A percentile compares a stretch with the other conserved stretches of the same genome.
Evolutionary conservation across 2,329 filamentous ascomycete species (phyloP).

Genomic region (Colletotrichum truncatum): DNA sequence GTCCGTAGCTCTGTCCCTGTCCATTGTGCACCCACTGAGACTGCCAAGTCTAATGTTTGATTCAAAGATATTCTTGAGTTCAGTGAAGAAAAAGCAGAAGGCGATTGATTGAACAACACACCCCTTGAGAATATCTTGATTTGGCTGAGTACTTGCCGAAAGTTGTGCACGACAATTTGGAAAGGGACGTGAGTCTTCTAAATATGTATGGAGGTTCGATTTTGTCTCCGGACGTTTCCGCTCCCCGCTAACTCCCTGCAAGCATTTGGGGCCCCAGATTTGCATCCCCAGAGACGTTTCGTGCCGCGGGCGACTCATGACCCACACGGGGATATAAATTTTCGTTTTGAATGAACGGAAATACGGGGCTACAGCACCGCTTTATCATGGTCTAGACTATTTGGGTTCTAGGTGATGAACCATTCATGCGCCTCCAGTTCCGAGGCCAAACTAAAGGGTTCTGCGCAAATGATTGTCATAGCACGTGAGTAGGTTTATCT

Average conservation of each 20-base stretch:
- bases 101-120: too few species aligned
- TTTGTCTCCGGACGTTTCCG: not conserved
- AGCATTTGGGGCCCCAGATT: conserved; percentile 8
- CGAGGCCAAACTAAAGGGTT: too few species aligned
- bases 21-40: not conserved
- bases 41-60: too few species aligned
- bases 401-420: too few species aligned
- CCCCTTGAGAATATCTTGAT: too few species aligned
- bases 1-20: not conserved
- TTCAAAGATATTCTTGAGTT: too few species aligned
- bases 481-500: too few species aligned
- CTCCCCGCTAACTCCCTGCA: not conserved
- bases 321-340: conserved; percentile 17
- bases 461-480: too few species aligned
- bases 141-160: not conserved
- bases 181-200: not conserved
- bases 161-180: not conserved
- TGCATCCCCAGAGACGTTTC: not conserved
- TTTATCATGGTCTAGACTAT: not conserved
- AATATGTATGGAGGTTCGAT: not conserved
- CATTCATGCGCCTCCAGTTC: not conserved
- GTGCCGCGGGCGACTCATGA: not conserved
- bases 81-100: too few species aligned
- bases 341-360: not conserved
- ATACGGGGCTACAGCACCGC: conserved; percentile 9